Conservation (phyloP, 140 eudicot species). For the Stevia rebaudiana region DNA sequence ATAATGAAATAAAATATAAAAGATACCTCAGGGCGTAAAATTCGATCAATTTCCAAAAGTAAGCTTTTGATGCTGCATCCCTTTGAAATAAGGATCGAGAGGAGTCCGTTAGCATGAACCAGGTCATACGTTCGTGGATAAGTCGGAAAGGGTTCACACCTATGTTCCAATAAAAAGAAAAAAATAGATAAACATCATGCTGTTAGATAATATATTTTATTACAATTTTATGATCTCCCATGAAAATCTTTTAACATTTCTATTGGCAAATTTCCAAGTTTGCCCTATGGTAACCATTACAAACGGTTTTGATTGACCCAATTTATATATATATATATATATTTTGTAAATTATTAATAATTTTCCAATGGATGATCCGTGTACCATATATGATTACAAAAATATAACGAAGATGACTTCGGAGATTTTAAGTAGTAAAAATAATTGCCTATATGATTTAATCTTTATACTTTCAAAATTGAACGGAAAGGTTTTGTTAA, state of each 20-base stretch:
- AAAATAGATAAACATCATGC: neutral
- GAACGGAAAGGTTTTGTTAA: neutral
- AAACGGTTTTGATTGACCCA: neutral
- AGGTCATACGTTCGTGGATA: slow-evolving; percentile 91
- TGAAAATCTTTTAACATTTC: neutral
- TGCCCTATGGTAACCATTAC: neutral
- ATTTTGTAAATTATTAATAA: too few species aligned
- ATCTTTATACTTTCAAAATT: neutral
- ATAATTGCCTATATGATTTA: neutral
- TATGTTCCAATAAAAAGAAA: slow-evolving; percentile 27
- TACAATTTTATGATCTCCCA: neutral
- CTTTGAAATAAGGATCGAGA: slow-evolving; percentile 49
- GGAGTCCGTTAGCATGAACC: slow-evolving; percentile 87
- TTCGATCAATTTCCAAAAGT: slow-evolving; percentile 82
- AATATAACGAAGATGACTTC: neutral
- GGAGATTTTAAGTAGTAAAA: neutral
- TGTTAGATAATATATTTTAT: neutral
- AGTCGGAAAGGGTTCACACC: slow-evolving; percentile 97
- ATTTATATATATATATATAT: too few species aligned
- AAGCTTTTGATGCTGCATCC: slow-evolving; percentile 57
- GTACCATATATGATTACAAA: neutral
- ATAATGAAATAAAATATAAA: neutral
- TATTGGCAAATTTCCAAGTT: neutral
- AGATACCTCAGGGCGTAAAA: slow-evolving; percentile 87
- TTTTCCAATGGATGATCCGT: too few species aligned